Percentiles rank a stretch among this genome's conserved stretches.
phyloP scores from a whole-genome alignment of 768 basidiomycete species.

The Rubroboletus pulcherrimus region DNA sequence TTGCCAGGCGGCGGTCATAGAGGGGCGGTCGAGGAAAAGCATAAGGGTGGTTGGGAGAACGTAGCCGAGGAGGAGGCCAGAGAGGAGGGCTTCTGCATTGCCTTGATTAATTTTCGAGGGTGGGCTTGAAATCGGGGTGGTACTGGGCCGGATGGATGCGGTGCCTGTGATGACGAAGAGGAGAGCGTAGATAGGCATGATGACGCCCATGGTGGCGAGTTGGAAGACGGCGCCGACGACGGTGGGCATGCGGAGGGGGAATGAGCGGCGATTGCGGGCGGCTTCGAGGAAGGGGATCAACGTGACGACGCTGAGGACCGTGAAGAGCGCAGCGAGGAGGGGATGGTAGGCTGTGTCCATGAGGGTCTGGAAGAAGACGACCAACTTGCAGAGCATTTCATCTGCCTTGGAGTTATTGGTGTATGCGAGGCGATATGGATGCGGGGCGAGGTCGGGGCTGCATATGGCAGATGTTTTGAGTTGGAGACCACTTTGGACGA shows the following conservation, averaged over 20 bases:
- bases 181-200: conserved; percentile 48
- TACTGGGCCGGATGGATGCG: conserved; percentile 6
- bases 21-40: conserved; percentile 39
- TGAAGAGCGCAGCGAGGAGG: conserved; percentile 13
- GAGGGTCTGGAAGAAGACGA: conserved; percentile 43
- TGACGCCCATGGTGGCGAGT: conserved; percentile 38
- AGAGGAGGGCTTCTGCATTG: conserved; percentile 51
- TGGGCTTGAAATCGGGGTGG: background rate
- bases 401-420: conserved; percentile 39
- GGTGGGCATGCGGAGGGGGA: conserved; percentile 39
- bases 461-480: conserved; percentile 34
- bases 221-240: conserved; percentile 42
- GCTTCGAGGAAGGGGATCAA: conserved; percentile 47
- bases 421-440: conserved; percentile 39
- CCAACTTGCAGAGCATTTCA: conserved; percentile 38
- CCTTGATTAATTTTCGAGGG: conserved; percentile 38
- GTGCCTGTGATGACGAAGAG: conserved; percentile 41
- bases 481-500: conserved; percentile 11
- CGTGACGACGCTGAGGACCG: conserved; percentile 15
- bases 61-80: conserved; percentile 43
- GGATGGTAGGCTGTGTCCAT: conserved; percentile 16
- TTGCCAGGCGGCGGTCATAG: conserved; percentile 53
- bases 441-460: conserved; percentile 8
- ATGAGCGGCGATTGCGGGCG: conserved; percentile 34
- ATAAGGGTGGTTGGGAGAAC: conserved; percentile 46